Conservation (phyloP, 2,329 filamentous ascomycete genomes). For the Trichoderma atrobrunneum region DNA sequence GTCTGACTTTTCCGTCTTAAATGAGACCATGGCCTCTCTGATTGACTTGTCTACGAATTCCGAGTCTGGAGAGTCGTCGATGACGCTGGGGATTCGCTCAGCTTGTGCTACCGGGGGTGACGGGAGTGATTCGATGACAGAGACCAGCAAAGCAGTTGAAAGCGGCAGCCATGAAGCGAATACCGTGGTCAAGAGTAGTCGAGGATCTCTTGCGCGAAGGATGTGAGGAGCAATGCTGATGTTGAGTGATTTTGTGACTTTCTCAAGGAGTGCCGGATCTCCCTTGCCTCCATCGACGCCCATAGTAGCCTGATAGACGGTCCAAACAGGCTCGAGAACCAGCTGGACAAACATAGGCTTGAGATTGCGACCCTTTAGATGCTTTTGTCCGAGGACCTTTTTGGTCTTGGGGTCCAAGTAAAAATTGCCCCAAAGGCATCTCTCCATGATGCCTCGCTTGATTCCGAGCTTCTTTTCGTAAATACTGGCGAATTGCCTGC, state of each 20-base stretch:
- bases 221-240: constrained; percentile 84
- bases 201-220: constrained; percentile 77
- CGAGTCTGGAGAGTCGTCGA: constrained; percentile 76
- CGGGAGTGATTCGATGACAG: constrained; percentile 88
- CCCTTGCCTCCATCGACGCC: constrained; percentile 80
- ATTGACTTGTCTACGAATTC: constrained; percentile 66
- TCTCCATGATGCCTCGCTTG: constrained; percentile 82
- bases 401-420: constrained; percentile 97
- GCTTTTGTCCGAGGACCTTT: constrained; percentile 83
- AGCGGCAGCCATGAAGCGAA: constrained; percentile 90
- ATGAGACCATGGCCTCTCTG: constrained; percentile 77
- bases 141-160: constrained; percentile 88
- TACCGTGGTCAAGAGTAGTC: constrained; percentile 77
- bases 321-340: constrained; percentile 94
- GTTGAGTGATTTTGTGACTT: constrained; percentile 88
- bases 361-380: constrained; percentile 84
- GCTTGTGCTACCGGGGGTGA: constrained; percentile 79
- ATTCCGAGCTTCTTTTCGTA: constrained; percentile 98
- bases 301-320: constrained; percentile 85
- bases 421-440: constrained; percentile 94
- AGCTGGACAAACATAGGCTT: constrained; percentile 98
- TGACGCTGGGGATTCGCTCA: constrained; percentile 72
- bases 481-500: constrained; percentile 85
- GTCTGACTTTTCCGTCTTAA: constrained; percentile 66
- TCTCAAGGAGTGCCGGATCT: constrained; percentile 79